Conservation (phyloP, 345 rosid genomes). For the Camelina sativa region DNA sequence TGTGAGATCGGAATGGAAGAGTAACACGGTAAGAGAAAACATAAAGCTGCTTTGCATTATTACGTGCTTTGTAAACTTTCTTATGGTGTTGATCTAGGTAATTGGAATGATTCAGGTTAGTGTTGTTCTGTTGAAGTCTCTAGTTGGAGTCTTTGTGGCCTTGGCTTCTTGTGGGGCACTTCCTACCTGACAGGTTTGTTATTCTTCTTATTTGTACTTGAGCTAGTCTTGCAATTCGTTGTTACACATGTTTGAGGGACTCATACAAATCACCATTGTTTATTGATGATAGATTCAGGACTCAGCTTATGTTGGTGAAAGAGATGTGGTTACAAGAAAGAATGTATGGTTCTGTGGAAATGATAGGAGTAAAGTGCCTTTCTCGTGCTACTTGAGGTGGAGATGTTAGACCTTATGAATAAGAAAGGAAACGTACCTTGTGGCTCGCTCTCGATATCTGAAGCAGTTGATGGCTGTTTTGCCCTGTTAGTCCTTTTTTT, state of each 20-base stretch:
- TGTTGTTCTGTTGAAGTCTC: constrained; percentile 59
- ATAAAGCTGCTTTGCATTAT: constrained; percentile 23
- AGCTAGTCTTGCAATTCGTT: constrained; percentile 16
- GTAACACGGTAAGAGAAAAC: constrained; percentile 39
- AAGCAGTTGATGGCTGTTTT: constrained; percentile 41
- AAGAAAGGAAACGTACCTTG: constrained; percentile 40
- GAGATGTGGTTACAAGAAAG: constrained; percentile 48
- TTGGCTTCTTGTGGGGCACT: constrained; percentile 66
- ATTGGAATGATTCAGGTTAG: constrained; percentile 61
- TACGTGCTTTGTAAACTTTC: not conserved
- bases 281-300: constrained; percentile 41
- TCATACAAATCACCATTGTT: constrained; percentile 16
- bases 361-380: constrained; percentile 43
- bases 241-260: constrained; percentile 14
- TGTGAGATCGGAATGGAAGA: constrained; percentile 68
- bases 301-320: constrained; percentile 44
- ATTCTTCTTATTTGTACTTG: not conserved
- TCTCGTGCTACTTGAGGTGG: constrained; percentile 43
- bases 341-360: constrained; percentile 41
- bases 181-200: constrained; percentile 70
- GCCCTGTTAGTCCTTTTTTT: constrained; percentile 1
- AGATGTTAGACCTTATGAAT: constrained; percentile 43
- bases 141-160: constrained; percentile 77
- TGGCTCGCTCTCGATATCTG: constrained; percentile 43
- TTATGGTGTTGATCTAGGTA: constrained; percentile 48